Conservation (phyloP, 345 rosid genomes). For the Erodium maritimum region DNA sequence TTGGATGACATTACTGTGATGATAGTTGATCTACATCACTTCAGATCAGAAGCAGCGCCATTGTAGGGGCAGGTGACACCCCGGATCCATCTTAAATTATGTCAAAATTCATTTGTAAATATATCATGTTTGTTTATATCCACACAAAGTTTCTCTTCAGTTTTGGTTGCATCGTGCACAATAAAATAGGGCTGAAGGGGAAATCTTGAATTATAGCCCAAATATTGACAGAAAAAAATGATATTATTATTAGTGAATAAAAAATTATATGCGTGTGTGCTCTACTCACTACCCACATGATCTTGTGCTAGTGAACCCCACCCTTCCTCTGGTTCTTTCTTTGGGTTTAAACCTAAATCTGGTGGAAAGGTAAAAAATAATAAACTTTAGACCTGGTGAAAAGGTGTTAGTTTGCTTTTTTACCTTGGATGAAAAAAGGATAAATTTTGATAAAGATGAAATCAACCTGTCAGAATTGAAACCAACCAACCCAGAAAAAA, state of each 20-base stretch:
- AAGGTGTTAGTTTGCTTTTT: neutral
- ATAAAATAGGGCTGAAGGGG: neutral
- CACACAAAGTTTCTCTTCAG: neutral
- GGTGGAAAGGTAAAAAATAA: too few relatives aligned
- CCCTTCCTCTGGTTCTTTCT: too few relatives aligned
- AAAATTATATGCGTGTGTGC: too few relatives aligned
- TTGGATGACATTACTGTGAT: constrained; percentile 70
- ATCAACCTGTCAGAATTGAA: constrained; percentile 7
- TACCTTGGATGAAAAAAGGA: constrained; percentile 6
- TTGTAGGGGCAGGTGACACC: neutral
- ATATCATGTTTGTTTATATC: neutral
- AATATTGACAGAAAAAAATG: neutral
- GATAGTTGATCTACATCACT: constrained; percentile 48
- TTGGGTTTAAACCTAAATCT: too few relatives aligned
- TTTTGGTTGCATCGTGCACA: neutral
- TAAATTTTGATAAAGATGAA: constrained; percentile 8
- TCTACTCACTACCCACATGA: too few relatives aligned
- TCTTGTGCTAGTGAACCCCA: too few relatives aligned
- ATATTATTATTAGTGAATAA: neutral
- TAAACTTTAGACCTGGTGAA: too few relatives aligned
- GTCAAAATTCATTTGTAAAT: neutral
- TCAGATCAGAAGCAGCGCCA: constrained; percentile 17
- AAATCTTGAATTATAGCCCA: neutral
- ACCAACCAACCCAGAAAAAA: too few relatives aligned
- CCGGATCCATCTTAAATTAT: constrained; percentile 10